Conservation (phyloP, 176 grass and related monocot genomes). For the Oryza brachyantha region DNA sequence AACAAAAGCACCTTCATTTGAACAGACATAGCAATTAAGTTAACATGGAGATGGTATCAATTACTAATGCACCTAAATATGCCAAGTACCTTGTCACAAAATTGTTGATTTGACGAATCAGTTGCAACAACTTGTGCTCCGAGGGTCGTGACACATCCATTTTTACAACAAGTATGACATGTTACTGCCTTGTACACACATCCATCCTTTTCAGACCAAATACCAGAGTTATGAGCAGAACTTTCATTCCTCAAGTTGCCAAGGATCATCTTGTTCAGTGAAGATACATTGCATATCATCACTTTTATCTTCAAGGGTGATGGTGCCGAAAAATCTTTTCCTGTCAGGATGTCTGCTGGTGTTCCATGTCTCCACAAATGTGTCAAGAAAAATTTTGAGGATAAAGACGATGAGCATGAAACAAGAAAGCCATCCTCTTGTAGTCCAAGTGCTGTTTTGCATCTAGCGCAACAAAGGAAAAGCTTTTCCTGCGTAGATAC, state of each 20-base stretch:
- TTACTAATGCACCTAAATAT: constrained; percentile 9
- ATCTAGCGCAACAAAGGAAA: constrained; percentile 52
- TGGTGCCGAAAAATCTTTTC: constrained; percentile 20
- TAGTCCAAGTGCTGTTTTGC: constrained; percentile 62
- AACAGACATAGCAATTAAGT: constrained; percentile 17
- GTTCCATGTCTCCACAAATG: constrained; percentile 53
- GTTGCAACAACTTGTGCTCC: constrained; percentile 79
- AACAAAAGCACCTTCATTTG: constrained; percentile 68
- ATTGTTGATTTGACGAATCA: constrained; percentile 57
- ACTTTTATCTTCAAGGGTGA: constrained; percentile 34
- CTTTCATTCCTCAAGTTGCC: constrained; percentile 18
- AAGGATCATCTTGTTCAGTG: constrained; percentile 52
- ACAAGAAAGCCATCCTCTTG: constrained; percentile 54
- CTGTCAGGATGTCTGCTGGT: background rate
- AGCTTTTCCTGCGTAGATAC: constrained; percentile 34
- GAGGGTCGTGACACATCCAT: constrained; percentile 20
- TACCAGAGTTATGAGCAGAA: constrained; percentile 25
- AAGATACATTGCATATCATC: constrained; percentile 56
- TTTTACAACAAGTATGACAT: constrained; percentile 59
- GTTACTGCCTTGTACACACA: constrained; percentile 65
- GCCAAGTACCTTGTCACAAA: constrained; percentile 58
- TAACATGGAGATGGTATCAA: constrained; percentile 8
- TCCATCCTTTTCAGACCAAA: constrained; percentile 88
- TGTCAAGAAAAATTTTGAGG: constrained; percentile 61
- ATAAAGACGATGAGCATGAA: constrained; percentile 42